Conservation (phyloP, 2,329 filamentous ascomycete species). For the Pseudocercospora cruenta region DNA sequence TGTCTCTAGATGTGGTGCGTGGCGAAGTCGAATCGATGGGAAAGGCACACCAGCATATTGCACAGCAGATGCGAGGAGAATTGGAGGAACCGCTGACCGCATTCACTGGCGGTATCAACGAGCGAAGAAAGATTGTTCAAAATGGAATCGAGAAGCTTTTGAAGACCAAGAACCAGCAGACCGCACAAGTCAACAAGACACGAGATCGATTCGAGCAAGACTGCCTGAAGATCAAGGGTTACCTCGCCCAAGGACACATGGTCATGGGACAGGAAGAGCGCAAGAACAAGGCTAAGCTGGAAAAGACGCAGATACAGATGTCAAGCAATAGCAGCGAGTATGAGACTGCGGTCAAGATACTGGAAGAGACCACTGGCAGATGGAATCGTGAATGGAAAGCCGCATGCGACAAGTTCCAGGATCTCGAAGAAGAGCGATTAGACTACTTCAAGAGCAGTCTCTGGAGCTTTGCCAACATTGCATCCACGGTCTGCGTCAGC, state of each 20-base stretch:
- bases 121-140: slow-evolving; percentile 94
- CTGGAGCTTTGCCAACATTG: slow-evolving; percentile 97
- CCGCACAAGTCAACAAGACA: slow-evolving; percentile 87
- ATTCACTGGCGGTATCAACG: slow-evolving; percentile 94
- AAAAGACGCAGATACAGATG: slow-evolving; percentile 97
- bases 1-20: slow-evolving; percentile 83
- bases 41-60: slow-evolving; percentile 88
- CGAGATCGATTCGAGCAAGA: slow-evolving; percentile 96
- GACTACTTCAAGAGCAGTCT: slow-evolving; percentile 98
- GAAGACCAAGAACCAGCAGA: slow-evolving; percentile 92
- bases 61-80: slow-evolving; percentile 92
- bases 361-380: slow-evolving; percentile 91
- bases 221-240: slow-evolving; percentile 96
- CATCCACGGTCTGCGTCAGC: slow-evolving; percentile 95
- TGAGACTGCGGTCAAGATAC: slow-evolving; percentile 84
- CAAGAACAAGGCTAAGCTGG: slow-evolving; percentile 97
- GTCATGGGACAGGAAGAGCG: slow-evolving; percentile 99
- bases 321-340: slow-evolving; percentile 91
- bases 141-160: slow-evolving; percentile 90
- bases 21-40: slow-evolving; percentile 91
- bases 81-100: slow-evolving; percentile 90
- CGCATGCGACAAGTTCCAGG: slow-evolving; percentile 97
- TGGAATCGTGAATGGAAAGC: slow-evolving; percentile 99
- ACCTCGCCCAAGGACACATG: slow-evolving; percentile 98
- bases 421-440: slow-evolving; percentile 93